A percentile compares a stretch with the other conserved stretches of the same genome.
Evolutionary conservation across 768 basidiomycete genomes (phyloP).

Genomic region (Cystofilobasidium macerans): DNA sequence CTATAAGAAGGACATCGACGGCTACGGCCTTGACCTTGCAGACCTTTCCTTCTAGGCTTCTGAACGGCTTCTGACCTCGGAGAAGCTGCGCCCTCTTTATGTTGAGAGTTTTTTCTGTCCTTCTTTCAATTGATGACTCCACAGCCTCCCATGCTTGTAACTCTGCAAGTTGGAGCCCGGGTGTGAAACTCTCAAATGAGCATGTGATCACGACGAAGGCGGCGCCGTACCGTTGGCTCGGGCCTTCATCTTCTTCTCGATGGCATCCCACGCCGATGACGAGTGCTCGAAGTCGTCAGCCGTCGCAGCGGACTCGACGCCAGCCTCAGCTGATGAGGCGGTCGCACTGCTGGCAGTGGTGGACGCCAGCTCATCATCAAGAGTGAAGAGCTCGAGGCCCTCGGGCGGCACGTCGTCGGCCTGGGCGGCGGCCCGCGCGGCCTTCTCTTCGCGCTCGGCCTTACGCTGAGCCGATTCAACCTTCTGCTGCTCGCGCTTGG

Average conservation of each 20-base stretch:
- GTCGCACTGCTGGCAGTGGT: background rate
- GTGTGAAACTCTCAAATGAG: background rate
- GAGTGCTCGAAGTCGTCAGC: conserved; percentile 1
- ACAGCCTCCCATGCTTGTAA: background rate
- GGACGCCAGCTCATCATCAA: background rate
- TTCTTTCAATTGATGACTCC: no score
- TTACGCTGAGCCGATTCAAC: background rate
- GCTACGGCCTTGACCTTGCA: no score
- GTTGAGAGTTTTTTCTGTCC: no score
- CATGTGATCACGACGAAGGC: background rate
- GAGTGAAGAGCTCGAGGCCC: background rate
- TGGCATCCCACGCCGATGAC: background rate
- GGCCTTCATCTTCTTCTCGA: background rate
- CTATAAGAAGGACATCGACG: no score
- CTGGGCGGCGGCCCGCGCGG: background rate
- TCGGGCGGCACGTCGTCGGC: background rate
- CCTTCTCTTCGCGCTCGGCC: background rate
- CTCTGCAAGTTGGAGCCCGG: background rate
- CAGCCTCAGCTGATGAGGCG: background rate
- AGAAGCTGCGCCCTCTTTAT: no score
- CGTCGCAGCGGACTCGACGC: background rate
- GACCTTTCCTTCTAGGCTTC: no score
- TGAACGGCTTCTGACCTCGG: no score
- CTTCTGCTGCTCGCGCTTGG: background rate
- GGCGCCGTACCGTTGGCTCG: background rate